Base-by-base conservation (phyloP, 768 basidiomycete genomes). In the Xerocomus brunneocitrinus region DNA sequence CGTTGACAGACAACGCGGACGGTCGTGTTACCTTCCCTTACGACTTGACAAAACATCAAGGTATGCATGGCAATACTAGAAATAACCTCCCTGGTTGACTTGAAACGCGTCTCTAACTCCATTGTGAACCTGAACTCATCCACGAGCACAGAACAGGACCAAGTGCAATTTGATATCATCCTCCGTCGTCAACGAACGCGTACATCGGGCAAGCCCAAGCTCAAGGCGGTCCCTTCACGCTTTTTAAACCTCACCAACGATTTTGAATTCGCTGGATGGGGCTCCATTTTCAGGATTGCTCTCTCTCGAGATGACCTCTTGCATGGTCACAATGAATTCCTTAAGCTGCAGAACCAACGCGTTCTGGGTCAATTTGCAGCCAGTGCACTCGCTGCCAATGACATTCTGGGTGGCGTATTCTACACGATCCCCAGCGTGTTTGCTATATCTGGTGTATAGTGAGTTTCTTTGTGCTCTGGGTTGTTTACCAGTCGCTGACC, bases 191-290 rank as follows among this genome's bases (percentile, higher is more conserved):
- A 85, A 59, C 75, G 81, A 13, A 63, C 69, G 36, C 77, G 79
- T 8, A 75, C 80, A 2, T 65, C 61, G 14, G 77, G 78, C 40
- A 71, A 74, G 1, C 66, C 73, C 19, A 77, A 74, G 53, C 60
- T 65, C 41, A 69, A 67, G 4, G 62, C 59, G 4, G 60, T 76
- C 5, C 83, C 82, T 5, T 85, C 85, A 6, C 79, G 83, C 35
- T 85, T 85, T 61, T 65, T 82, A 25, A 77, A 85, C 56, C 76
- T 88, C 35, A 68, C 78, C 13, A 79, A 81, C 60, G 76, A 81
- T 36, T 85, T 86, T 55, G 84, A 87, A 59, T 89, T 89, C 58
- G 80, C 87, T 1, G 86, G 85, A 4, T 87, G 85, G 84, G 85
- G 85, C 2, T 76, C 79, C 5, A 63, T 81, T 16, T 67, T 68